A percentile compares a stretch with the other conserved stretches of the same genome.
These are phyloP conservation scores for Tricholomella constricta DNA, from an alignment of 768 basidiomycete genomes.

Conservation along the genomic window DNA sequence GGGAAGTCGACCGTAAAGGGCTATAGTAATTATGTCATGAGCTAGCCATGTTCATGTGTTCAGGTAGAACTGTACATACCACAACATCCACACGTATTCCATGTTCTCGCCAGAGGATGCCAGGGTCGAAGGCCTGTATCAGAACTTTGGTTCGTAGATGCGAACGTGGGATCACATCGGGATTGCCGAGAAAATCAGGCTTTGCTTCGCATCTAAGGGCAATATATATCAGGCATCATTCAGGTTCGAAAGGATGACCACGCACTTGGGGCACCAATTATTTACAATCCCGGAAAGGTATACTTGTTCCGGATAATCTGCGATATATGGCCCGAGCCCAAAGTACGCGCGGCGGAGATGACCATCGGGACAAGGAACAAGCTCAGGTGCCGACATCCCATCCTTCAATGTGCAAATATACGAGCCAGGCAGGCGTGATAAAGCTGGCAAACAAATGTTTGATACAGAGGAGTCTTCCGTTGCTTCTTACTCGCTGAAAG, in stretches of 20 bases:
- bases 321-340: conserved; percentile 35
- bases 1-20: conserved; percentile 15
- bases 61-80: conserved; percentile 21
- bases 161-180: conserved; percentile 16
- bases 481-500: conserved; percentile 3
- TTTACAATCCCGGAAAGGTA: conserved; percentile 32
- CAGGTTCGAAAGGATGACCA: not conserved
- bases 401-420: conserved; percentile 24
- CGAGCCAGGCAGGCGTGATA: conserved; percentile 29
- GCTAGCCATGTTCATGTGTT: not conserved
- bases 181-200: conserved; percentile 17
- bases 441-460: conserved; percentile 29
- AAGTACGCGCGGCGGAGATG: conserved; percentile 30
- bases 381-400: conserved; percentile 29
- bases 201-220: conserved; percentile 19
- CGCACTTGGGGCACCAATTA: conserved; percentile 33
- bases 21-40: not conserved
- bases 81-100: conserved; percentile 27
- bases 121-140: conserved; percentile 15
- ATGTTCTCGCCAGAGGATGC: conserved; percentile 23
- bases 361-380: conserved; percentile 31
- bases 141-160: conserved; percentile 20
- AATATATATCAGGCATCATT: conserved; percentile 9
- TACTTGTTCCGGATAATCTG: conserved; percentile 40
- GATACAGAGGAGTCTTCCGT: conserved; percentile 18